Evolutionary conservation across 768 basidiomycete species (phyloP).

Genomic region (Xanthoconium stramineum): DNA sequence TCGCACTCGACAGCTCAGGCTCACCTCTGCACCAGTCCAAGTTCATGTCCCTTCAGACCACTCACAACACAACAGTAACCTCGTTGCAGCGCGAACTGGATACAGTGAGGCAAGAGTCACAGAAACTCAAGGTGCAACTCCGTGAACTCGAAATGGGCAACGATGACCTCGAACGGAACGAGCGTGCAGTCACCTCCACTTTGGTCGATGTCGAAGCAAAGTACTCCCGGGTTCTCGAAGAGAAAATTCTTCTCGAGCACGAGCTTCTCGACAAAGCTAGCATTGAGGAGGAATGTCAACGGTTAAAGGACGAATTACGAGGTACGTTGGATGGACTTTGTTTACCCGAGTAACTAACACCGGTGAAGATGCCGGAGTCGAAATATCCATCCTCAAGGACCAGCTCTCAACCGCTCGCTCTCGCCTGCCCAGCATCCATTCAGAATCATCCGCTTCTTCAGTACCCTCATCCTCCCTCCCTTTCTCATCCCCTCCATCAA

Average conservation of each 20-base stretch:
- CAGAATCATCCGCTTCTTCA: constrained; percentile 26
- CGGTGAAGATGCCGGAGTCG: constrained; percentile 72
- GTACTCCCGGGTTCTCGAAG: constrained; percentile 88
- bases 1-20: background rate
- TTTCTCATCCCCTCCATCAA: constrained; percentile 27
- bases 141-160: constrained; percentile 96
- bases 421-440: constrained; percentile 27
- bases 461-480: constrained; percentile 34
- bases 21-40: constrained; percentile 50
- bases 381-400: constrained; percentile 79
- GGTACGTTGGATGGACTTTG: constrained; percentile 52
- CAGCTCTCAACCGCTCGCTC: constrained; percentile 49
- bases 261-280: constrained; percentile 89
- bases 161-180: constrained; percentile 94
- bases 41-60: constrained; percentile 85
- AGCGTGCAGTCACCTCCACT: constrained; percentile 81
- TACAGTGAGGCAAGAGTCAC: constrained; percentile 70
- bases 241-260: constrained; percentile 96
- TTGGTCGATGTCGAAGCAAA: constrained; percentile 82
- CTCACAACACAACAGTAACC: constrained; percentile 84
- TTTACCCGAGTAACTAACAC: constrained; percentile 13
- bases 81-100: constrained; percentile 93
- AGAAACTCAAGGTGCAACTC: constrained; percentile 66
- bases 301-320: constrained; percentile 89
- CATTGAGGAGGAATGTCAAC: constrained; percentile 86